Conservation (phyloP, 768 basidiomycete species). For the Russula lepida region DNA sequence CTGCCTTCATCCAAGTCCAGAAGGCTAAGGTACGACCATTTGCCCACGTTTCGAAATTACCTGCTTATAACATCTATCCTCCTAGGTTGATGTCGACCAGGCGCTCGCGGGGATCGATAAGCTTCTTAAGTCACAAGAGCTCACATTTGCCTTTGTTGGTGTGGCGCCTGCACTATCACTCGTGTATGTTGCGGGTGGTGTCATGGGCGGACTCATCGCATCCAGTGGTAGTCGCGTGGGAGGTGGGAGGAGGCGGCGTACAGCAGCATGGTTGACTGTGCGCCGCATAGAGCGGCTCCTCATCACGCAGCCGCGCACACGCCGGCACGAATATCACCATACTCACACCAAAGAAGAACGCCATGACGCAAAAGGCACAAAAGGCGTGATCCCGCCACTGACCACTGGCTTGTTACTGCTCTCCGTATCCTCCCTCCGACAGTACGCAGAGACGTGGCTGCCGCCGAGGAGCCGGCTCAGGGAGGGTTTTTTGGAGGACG, state of each 20-base stretch:
- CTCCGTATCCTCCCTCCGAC: constrained; percentile 56
- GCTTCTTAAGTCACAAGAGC: constrained; percentile 85
- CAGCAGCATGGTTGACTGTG: constrained; percentile 62
- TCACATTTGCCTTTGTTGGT: constrained; percentile 95
- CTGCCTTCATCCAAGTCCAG: constrained; percentile 86
- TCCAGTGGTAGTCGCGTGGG: constrained; percentile 47
- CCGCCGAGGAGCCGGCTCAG: constrained; percentile 54
- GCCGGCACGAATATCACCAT: constrained; percentile 15
- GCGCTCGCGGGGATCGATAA: constrained; percentile 88
- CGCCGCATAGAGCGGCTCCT: constrained; percentile 71
- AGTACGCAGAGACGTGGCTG: constrained; percentile 50
- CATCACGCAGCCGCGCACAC: constrained; percentile 37
- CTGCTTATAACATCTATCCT: neutral
- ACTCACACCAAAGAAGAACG: neutral
- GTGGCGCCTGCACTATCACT: constrained; percentile 84
- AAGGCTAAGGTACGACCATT: constrained; percentile 75
- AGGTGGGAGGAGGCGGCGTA: constrained; percentile 44
- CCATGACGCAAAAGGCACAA: constrained; percentile 16
- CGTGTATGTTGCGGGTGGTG: constrained; percentile 58
- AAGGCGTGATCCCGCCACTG: constrained; percentile 38
- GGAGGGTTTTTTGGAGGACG: constrained; percentile 78
- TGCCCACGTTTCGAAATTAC: neutral
- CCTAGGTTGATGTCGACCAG: constrained; percentile 85
- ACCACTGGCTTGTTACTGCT: constrained; percentile 70
- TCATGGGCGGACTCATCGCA: constrained; percentile 42